Evolutionary conservation across 2,329 filamentous ascomycete genomes (phyloP).

Genomic region (Herpomyces periplanetae): DNA sequence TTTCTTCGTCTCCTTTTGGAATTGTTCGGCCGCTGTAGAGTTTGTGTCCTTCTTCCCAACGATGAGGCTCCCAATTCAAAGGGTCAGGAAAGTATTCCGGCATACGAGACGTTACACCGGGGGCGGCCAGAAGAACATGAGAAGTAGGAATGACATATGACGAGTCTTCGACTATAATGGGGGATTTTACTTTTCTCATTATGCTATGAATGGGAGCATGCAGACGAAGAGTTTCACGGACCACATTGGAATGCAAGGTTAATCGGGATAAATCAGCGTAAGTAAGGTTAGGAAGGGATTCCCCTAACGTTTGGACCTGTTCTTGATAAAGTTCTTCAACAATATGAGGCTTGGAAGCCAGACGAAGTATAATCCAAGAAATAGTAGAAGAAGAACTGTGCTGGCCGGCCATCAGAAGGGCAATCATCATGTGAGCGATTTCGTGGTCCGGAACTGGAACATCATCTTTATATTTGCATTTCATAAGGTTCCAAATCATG

Average conservation of each 20-base stretch:
- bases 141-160: constrained; percentile 41
- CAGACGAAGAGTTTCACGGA: constrained; percentile 67
- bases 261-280: constrained; percentile 43
- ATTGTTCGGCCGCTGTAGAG: constrained; percentile 9
- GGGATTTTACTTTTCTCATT: constrained; percentile 57
- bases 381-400: constrained; percentile 54
- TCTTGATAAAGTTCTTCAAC: constrained; percentile 48
- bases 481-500: constrained; percentile 74
- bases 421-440: constrained; percentile 75
- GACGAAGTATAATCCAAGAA: constrained; percentile 45
- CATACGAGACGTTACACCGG: constrained; percentile 35
- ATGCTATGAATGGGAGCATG: constrained; percentile 85
- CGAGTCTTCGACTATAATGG: constrained; percentile 45
- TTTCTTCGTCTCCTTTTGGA: constrained; percentile 24
- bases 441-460: constrained; percentile 38
- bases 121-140: constrained; percentile 47
- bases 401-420: constrained; percentile 60
- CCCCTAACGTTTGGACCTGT: constrained; percentile 29
- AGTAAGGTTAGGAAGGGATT: constrained; percentile 22
- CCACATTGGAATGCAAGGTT: constrained; percentile 38
- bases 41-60: constrained; percentile 22
- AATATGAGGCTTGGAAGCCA: constrained; percentile 35
- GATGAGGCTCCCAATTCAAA: constrained; percentile 48
- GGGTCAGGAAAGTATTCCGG: constrained; percentile 43
- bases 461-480: constrained; percentile 46